Evolutionary conservation across 2,329 filamentous ascomycete species (phyloP).

Genomic region (Clonostachys byssicola): DNA sequence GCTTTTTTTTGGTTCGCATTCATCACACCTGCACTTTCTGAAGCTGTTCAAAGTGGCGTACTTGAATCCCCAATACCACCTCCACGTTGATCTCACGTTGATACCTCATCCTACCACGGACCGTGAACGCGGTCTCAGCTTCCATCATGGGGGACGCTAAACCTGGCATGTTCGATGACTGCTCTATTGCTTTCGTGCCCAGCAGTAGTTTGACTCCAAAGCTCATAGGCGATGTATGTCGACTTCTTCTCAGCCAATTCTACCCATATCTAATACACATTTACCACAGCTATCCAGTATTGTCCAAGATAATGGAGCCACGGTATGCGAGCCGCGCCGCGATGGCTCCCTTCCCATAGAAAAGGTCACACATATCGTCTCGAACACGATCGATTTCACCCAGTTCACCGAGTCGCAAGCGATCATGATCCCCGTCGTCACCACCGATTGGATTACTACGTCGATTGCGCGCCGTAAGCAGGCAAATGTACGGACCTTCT

Average conservation of each 20-base stretch:
- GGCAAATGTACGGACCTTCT: conserved; percentile 78
- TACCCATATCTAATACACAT: background rate
- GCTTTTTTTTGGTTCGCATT: too few relatives aligned
- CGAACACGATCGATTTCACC: conserved; percentile 86
- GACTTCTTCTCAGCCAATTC: background rate
- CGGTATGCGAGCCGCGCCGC: conserved; percentile 38
- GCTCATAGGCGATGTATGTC: conserved; percentile 31
- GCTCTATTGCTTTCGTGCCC: conserved; percentile 39
- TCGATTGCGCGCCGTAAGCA: conserved; percentile 68
- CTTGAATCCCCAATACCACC: too few relatives aligned
- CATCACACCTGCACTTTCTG: too few relatives aligned
- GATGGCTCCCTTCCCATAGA: conserved; percentile 44
- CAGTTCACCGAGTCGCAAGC: conserved; percentile 73
- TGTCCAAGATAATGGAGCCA: conserved; percentile 44
- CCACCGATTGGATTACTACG: conserved; percentile 71
- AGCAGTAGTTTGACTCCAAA: conserved; percentile 32
- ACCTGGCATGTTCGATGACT: conserved; percentile 32
- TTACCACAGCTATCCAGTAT: conserved; percentile 32
- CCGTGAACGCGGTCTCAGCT: background rate
- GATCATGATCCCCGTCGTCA: conserved; percentile 79
- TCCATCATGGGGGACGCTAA: conserved; percentile 20
- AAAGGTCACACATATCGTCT: conserved; percentile 50
- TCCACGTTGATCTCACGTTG: too few relatives aligned
- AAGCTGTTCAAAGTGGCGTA: too few relatives aligned
- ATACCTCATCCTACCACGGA: too few relatives aligned